These are phyloP conservation scores for Voacanga thouarsii DNA, from an alignment of 257 asterid species.

Conservation along the genomic window DNA sequence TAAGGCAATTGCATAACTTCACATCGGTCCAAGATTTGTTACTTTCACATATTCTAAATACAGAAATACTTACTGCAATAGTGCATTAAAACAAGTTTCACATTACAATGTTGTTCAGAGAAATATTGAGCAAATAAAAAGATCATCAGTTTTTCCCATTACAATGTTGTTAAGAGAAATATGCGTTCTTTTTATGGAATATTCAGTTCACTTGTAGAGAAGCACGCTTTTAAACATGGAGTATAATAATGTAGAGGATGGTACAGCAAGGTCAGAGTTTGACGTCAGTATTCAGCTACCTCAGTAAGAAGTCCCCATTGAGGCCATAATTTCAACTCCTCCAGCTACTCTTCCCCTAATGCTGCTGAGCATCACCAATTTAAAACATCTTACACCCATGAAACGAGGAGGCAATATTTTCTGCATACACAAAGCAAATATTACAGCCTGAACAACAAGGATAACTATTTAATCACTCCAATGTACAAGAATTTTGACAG, in stretches of 20 bases:
- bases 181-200: no score
- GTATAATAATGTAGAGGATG: neutral
- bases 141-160: neutral
- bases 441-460: neutral
- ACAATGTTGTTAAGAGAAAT: neutral
- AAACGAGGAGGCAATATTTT: neutral
- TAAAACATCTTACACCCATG: neutral
- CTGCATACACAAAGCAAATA: neutral
- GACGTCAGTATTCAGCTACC: neutral
- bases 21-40: neutral
- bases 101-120: no score
- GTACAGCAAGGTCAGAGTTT: neutral
- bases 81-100: neutral
- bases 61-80: neutral
- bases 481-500: neutral
- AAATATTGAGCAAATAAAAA: neutral
- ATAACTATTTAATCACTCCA: neutral
- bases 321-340: neutral
- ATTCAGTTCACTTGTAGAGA: neutral
- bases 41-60: neutral
- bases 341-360: neutral
- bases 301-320: neutral
- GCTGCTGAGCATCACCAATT: neutral
- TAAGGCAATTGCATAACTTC: neutral
- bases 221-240: neutral